phyloP scores from a whole-genome alignment of 1,284 basidiomycete genomes.

The Cutaneotrichosporon curvatum region DNA sequence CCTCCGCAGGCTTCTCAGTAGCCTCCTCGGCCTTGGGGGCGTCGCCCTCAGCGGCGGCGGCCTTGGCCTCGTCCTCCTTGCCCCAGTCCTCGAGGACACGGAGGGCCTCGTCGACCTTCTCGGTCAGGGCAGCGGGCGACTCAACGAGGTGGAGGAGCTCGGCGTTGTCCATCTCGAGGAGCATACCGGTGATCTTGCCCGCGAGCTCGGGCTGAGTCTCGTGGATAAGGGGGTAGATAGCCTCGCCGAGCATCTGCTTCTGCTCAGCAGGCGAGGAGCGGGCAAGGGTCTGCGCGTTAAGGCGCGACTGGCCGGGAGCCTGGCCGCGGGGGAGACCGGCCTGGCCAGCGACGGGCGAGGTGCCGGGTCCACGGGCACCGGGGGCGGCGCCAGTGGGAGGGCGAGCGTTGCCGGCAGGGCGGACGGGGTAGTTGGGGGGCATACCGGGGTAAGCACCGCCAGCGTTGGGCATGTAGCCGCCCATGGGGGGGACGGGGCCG shows the following conservation, averaged over 20 bases:
- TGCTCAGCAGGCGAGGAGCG: conserved; percentile 76
- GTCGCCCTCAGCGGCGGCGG: conserved; percentile 19
- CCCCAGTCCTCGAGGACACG: conserved; percentile 47
- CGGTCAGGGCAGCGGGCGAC: conserved; percentile 65
- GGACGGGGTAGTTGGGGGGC: conserved; percentile 39
- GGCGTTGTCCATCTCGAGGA: conserved; percentile 92
- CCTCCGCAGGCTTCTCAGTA: conserved; percentile 2
- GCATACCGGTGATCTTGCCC: conserved; percentile 96
- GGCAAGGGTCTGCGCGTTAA: conserved; percentile 56
- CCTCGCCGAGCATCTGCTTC: conserved; percentile 94
- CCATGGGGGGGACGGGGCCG: too few species aligned
- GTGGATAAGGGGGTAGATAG: conserved; percentile 81
- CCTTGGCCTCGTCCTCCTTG: conserved; percentile 25
- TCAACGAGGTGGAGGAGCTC: conserved; percentile 83
- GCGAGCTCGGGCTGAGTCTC: conserved; percentile 74
- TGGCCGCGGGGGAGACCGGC: conserved; percentile 43
- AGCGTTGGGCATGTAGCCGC: conserved; percentile 52
- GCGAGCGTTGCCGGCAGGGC: conserved; percentile 31
- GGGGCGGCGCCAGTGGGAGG: conserved; percentile 47
- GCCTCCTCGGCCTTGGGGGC: conserved; percentile 14
- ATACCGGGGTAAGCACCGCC: conserved; percentile 52
- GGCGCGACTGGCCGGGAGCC: conserved; percentile 37
- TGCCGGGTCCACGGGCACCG: conserved; percentile 45
- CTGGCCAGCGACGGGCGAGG: conserved; percentile 44
- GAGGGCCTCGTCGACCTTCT: conserved; percentile 80